Evolutionary conservation across 441 rosid species (phyloP), one percentile per base, ranked within the genome.

Genomic region (Corymbia citriodora): DNA sequence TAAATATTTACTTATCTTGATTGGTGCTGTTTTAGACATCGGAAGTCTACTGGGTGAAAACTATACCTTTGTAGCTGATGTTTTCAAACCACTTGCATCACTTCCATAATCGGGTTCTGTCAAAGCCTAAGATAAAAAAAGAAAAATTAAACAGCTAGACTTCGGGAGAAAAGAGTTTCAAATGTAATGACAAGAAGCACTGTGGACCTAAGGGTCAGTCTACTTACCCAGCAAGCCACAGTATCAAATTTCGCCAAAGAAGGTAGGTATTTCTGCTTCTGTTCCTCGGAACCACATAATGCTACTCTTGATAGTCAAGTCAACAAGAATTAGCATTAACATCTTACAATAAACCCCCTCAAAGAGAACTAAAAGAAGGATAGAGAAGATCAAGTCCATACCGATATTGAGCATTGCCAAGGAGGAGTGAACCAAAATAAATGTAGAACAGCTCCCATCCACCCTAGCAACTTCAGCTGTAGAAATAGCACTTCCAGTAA

Each of bases 41-140:
- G 18, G 53, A 79, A 79, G 85, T 79, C 23, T 45, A 45, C n/a
- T 79, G n/a, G 52, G n/a, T 12, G 85, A 79, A 87, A 55, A 55
- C 88, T 72, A 55, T 61, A 98, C 99, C 99, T 96, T 96, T 87
- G 92, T 96, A 50, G 99, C 99, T 87, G 95, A 95, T 90, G 99
- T 95, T 92, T 88, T 93, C 81, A 98, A 91, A 92, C 92, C 92
- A 91, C 99, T 97, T 82, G 99, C 99, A 94, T 98, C 99, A 87
- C 99, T 97, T 90, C 99, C 99, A 94, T 96, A 94, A 86, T 94
- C 97, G 61, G 99, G 98, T 91, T 98, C 99, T 40, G 99, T 98
- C 96, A 98, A 95, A 88, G 95, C 99, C 99, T 98, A 89, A 18
- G 74, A 89, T 91, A 55, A 89, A 14, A 68, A 79, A 61, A 25